Evolutionary conservation across 495 filamentous ascomycete species (phyloP).

Genomic region (Penicillium chermesinum): DNA sequence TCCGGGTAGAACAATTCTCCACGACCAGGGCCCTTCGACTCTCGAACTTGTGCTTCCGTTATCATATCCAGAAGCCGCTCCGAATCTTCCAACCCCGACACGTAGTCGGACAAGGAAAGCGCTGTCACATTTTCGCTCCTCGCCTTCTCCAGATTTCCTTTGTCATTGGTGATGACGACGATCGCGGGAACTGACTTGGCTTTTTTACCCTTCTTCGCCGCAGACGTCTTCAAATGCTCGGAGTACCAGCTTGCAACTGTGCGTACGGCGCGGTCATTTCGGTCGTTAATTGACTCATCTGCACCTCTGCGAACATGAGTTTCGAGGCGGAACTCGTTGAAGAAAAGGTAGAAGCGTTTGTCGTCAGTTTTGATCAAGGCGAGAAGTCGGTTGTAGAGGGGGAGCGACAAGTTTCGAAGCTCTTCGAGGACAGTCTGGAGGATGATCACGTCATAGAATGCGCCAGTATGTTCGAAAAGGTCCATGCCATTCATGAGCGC

Average conservation of each 20-base stretch:
- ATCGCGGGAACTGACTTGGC: slow-evolving; percentile 64
- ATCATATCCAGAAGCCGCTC: slow-evolving; percentile 93
- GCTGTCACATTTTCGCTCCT: slow-evolving; percentile 66
- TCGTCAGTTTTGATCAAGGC: slow-evolving; percentile 87
- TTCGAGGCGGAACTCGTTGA: slow-evolving; percentile 94
- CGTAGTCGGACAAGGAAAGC: slow-evolving; percentile 69
- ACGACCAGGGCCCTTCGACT: slow-evolving; percentile 52
- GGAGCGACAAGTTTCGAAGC: slow-evolving; percentile 85
- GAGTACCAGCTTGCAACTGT: slow-evolving; percentile 85
- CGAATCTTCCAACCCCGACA: slow-evolving; percentile 74
- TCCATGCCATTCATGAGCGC: slow-evolving; percentile 94
- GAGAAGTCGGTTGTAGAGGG: slow-evolving; percentile 89
- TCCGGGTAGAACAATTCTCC: slow-evolving; percentile 75
- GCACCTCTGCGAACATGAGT: slow-evolving; percentile 71
- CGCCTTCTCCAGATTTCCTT: slow-evolving; percentile 77
- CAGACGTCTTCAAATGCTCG: slow-evolving; percentile 63
- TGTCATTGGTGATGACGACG: slow-evolving; percentile 92
- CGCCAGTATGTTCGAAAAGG: slow-evolving; percentile 83
- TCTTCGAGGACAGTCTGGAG: slow-evolving; percentile 95
- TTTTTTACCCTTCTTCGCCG: slow-evolving; percentile 47
- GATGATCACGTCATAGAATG: slow-evolving; percentile 92
- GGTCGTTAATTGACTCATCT: slow-evolving; percentile 90
- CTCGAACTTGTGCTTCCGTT: slow-evolving; percentile 61
- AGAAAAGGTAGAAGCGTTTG: slow-evolving; percentile 97
- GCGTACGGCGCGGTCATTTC: slow-evolving; percentile 89